A percentile compares a stretch with the other conserved stretches of the same genome.
Evolutionary conservation across 2,329 filamentous ascomycete species (phyloP).

Genomic region (Magnaporthales sp.): DNA sequence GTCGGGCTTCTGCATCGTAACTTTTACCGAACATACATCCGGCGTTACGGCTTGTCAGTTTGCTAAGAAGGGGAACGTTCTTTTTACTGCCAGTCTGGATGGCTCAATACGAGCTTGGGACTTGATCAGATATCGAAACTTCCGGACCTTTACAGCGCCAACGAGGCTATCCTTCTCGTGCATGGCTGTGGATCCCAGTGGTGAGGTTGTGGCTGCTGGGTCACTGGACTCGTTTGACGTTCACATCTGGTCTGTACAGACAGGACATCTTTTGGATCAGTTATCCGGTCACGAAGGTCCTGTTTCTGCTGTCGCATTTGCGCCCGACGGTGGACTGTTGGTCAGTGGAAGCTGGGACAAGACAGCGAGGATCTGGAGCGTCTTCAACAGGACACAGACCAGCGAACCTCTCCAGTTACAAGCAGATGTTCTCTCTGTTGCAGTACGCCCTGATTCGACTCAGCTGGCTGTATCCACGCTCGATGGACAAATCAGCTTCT

Average conservation of each 20-base stretch:
- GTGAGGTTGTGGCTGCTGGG: slow-evolving; percentile 90
- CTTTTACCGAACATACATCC: slow-evolving; percentile 93
- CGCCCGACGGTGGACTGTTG: slow-evolving; percentile 73
- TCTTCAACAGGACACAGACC: slow-evolving; percentile 88
- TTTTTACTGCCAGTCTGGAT: slow-evolving; percentile 92
- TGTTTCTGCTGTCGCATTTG: slow-evolving; percentile 79
- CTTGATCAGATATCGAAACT: slow-evolving; percentile 90
- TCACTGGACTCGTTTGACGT: slow-evolving; percentile 96
- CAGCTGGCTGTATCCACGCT: slow-evolving; percentile 88
- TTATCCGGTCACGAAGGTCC: slow-evolving; percentile 91
- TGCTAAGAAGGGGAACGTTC: slow-evolving; percentile 86
- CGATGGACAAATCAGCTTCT: slow-evolving; percentile 91
- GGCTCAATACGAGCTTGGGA: slow-evolving; percentile 95
- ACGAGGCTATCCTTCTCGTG: slow-evolving; percentile 87
- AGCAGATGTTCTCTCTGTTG: slow-evolving; percentile 79
- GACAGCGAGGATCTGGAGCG: slow-evolving; percentile 91
- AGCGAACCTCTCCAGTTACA: slow-evolving; percentile 90
- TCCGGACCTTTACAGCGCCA: slow-evolving; percentile 92
- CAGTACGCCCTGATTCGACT: slow-evolving; percentile 80
- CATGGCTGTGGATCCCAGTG: slow-evolving; percentile 91
- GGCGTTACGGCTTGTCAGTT: slow-evolving; percentile 93
- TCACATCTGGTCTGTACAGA: slow-evolving; percentile 98
- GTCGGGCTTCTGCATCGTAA: slow-evolving; percentile 95
- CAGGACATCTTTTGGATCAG: slow-evolving; percentile 85
- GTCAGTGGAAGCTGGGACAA: slow-evolving; percentile 95